Conservation (phyloP, 768 basidiomycete species). For the Hygrocybe punicea region DNA sequence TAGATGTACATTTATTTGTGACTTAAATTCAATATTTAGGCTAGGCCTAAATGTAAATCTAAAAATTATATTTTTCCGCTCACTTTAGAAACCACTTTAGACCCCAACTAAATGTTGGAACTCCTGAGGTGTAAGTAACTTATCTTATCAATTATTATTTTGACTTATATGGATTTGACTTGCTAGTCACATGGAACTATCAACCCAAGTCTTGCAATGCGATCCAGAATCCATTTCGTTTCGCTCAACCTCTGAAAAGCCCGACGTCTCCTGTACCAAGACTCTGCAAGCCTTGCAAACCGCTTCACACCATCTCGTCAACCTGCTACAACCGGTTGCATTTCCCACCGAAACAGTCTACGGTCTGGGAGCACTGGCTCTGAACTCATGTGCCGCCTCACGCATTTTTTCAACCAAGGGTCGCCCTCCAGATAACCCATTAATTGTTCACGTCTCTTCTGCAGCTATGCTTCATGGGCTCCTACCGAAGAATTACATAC, state of each 20-base stretch:
- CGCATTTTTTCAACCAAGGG: slow-evolving; percentile 88
- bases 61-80: too few relatives aligned
- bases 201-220: slow-evolving; percentile 56
- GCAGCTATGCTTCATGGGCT: slow-evolving; percentile 72
- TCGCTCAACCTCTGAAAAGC: slow-evolving; percentile 39
- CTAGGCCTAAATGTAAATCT: too few relatives aligned
- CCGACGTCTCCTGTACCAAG: slow-evolving; percentile 47
- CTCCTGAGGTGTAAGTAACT: too few relatives aligned
- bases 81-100: too few relatives aligned
- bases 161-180: too few relatives aligned
- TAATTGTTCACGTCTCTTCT: slow-evolving; percentile 95
- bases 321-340: slow-evolving; percentile 59
- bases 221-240: slow-evolving; percentile 64
- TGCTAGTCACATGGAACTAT: too few relatives aligned
- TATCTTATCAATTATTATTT: too few relatives aligned
- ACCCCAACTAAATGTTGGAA: too few relatives aligned
- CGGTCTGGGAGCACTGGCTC: slow-evolving; percentile 87
- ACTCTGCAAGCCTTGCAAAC: slow-evolving; percentile 52
- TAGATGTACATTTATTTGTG: too few relatives aligned
- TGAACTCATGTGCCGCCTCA: slow-evolving; percentile 57
- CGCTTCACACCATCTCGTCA: slow-evolving; percentile 54
- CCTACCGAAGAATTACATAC: slow-evolving; percentile 60
- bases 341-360: slow-evolving; percentile 99
- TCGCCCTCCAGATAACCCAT: slow-evolving; percentile 90
- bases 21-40: too few relatives aligned